A percentile compares a stretch with the other conserved stretches of the same genome.
phyloP scores from a whole-genome alignment of 2,329 filamentous ascomycete genomes.

The Ophiostoma sp. region DNA sequence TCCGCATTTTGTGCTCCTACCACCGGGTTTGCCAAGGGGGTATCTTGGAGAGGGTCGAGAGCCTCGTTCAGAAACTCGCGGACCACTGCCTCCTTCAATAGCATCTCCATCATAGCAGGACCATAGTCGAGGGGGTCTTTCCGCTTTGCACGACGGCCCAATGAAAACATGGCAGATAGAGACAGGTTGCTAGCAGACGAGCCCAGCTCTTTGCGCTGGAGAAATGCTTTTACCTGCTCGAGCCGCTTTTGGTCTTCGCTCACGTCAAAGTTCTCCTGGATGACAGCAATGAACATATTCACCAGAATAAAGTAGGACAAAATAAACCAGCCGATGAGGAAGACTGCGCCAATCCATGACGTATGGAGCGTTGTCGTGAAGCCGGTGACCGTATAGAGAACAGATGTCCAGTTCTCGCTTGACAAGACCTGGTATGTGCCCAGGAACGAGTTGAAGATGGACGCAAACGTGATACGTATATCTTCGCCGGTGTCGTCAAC shows the following conservation, averaged over 20 bases:
- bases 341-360: constrained; percentile 88
- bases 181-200: constrained; percentile 68
- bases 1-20: not conserved
- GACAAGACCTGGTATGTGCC: constrained; percentile 98
- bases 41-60: constrained; percentile 41
- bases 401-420: constrained; percentile 89
- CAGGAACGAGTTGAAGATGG: constrained; percentile 91
- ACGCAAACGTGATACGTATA: constrained; percentile 71
- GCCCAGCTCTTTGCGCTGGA: constrained; percentile 83
- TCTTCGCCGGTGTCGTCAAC: constrained; percentile 56
- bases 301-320: constrained; percentile 90
- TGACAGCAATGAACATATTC: constrained; percentile 99
- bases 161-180: constrained; percentile 63
- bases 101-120: constrained; percentile 87
- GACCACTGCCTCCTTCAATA: constrained; percentile 92
- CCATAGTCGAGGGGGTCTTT: constrained; percentile 89
- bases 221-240: constrained; percentile 90
- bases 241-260: constrained; percentile 96
- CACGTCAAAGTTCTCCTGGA: constrained; percentile 98
- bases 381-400: constrained; percentile 75
- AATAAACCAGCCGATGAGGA: constrained; percentile 93
- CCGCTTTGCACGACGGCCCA: constrained; percentile 53
- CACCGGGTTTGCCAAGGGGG: not conserved
- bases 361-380: constrained; percentile 61
- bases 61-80: constrained; percentile 86